phyloP scores from a whole-genome alignment of 2,329 filamentous ascomycete species.

The Aspergillus quadricinctus region DNA sequence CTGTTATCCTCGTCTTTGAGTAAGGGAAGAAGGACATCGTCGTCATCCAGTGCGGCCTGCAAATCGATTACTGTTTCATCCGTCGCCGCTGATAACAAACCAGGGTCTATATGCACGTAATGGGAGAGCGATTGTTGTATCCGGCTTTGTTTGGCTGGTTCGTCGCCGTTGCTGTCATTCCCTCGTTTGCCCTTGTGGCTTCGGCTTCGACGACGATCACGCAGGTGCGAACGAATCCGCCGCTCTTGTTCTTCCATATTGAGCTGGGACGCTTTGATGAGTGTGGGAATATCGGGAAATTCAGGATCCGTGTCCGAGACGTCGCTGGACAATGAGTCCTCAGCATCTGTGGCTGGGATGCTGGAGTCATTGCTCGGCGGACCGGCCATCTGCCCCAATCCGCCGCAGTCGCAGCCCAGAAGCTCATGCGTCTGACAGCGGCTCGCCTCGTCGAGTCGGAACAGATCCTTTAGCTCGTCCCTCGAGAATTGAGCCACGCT shows the following conservation, averaged over 20 bases:
- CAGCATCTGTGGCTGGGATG: slow-evolving; percentile 8
- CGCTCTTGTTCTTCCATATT: slow-evolving; percentile 34
- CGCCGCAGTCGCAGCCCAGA: slow-evolving; percentile 59
- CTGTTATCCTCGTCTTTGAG: slow-evolving; percentile 37
- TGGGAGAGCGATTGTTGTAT: slow-evolving; percentile 42
- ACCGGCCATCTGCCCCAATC: slow-evolving; percentile 39
- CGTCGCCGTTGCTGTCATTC: slow-evolving; percentile 4
- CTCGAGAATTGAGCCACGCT: slow-evolving; percentile 57
- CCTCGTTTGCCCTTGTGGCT: neutral
- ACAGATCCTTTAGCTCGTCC: slow-evolving; percentile 64
- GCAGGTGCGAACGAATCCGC: slow-evolving; percentile 11
- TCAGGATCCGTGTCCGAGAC: slow-evolving; percentile 16
- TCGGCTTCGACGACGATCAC: slow-evolving; percentile 13
- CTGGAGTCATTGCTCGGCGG: slow-evolving; percentile 8
- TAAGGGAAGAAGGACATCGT: slow-evolving; percentile 31
- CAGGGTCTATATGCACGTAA: slow-evolving; percentile 41
- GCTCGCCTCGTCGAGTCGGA: slow-evolving; percentile 58
- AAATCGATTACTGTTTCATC: slow-evolving; percentile 15
- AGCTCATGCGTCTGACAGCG: slow-evolving; percentile 66
- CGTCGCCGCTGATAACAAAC: slow-evolving; percentile 16
- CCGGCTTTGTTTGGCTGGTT: slow-evolving; percentile 24
- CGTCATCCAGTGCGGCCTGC: slow-evolving; percentile 27
- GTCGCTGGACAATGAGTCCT: slow-evolving; percentile 5
- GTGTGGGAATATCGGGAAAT: slow-evolving; percentile 25
- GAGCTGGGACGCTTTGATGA: slow-evolving; percentile 40